Evolutionary conservation across 2,329 filamentous ascomycete species (phyloP), one percentile per base, ranked within the genome.

Genomic region (Purpureocillium takamizusanense): DNA sequence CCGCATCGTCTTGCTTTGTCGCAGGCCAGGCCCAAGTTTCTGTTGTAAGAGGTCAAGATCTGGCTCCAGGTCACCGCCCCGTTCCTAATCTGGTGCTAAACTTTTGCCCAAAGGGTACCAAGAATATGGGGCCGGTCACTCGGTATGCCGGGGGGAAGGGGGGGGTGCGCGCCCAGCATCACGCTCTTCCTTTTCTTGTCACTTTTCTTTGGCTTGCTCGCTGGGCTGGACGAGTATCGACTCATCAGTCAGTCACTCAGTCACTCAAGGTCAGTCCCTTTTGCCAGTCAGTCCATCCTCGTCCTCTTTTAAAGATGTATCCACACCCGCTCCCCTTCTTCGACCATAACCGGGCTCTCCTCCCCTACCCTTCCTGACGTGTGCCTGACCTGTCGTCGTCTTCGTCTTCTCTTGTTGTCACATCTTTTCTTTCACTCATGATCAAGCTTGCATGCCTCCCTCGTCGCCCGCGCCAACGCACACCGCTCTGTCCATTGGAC

Each of bases 61-160:
- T 37, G 41, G 54, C 50, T 51, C 48, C 52, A 56, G 55, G 56
- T 55, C 54, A 58, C 54, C 54, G 57, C 56, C 50, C 50, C 51
- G 21, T 25, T 55, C 42, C 51, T 48, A 55, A 56, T 49, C 50
- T 55, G 45, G 48, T 51, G 46, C 47, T 52, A 52, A 50, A 47
- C 50, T 48, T 45, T 41, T 25, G 33, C 44, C 41, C 38, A 40
- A 45, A 35, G 42, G 41, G 39, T 46, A 37, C 46, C 44, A 39
- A 43, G 25, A 45, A n/a, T n/a, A 25, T 25, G 21, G 21, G 21
- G 21, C 21, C 21, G 10, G n/a, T 10, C 21, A 25, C 21, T 25
- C 21, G 21, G 21, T 25, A 25, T 25, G 21, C 21, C 21, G 21
- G 21, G 21, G 21, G 5, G 21, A 10, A 25, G 21, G 21, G 21